Evolutionary conservation across 2,329 filamentous ascomycete genomes (phyloP).

Genomic region (Colletotrichum gloeosporioides): DNA sequence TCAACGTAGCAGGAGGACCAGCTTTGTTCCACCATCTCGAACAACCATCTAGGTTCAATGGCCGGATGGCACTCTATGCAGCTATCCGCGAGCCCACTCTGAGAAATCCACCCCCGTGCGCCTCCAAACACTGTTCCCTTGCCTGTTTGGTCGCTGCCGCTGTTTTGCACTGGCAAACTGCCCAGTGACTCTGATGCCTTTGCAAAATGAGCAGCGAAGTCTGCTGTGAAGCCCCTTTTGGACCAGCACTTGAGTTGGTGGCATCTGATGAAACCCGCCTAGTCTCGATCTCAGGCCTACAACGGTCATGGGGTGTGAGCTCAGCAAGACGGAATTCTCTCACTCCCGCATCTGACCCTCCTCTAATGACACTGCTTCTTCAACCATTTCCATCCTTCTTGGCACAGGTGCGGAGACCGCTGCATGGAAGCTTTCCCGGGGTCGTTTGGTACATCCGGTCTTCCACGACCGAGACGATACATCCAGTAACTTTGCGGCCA

Average conservation of each 20-base stretch:
- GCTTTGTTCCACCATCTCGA: conserved; percentile 51
- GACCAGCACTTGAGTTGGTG: conserved; percentile 38
- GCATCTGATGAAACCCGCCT: conserved; percentile 43
- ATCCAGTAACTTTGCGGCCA: conserved; percentile 1
- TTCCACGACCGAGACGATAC: conserved; percentile 23
- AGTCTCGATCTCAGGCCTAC: conserved; percentile 36
- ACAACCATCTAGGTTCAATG: conserved; percentile 14
- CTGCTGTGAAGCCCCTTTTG: conserved; percentile 42
- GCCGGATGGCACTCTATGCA: conserved; percentile 51
- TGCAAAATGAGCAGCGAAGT: conserved; percentile 42
- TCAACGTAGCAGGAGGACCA: conserved; percentile 29
- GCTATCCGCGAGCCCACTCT: conserved; percentile 41
- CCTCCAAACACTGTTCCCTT: conserved; percentile 22
- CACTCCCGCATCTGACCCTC: conserved; percentile 2
- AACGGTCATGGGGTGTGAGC: not conserved
- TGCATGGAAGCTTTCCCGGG: conserved; percentile 23
- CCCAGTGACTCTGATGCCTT: conserved; percentile 25
- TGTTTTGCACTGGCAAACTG: conserved; percentile 48
- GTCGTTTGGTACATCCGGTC: conserved; percentile 26
- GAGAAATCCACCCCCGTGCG: conserved; percentile 9
- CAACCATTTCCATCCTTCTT: not conserved
- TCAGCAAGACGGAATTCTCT: not conserved
- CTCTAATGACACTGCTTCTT: not conserved
- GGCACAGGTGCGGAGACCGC: conserved; percentile 5
- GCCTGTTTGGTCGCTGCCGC: conserved; percentile 44